Base-by-base conservation (phyloP, 306 rosid species). In the Herpetospermum pedunculosum region DNA sequence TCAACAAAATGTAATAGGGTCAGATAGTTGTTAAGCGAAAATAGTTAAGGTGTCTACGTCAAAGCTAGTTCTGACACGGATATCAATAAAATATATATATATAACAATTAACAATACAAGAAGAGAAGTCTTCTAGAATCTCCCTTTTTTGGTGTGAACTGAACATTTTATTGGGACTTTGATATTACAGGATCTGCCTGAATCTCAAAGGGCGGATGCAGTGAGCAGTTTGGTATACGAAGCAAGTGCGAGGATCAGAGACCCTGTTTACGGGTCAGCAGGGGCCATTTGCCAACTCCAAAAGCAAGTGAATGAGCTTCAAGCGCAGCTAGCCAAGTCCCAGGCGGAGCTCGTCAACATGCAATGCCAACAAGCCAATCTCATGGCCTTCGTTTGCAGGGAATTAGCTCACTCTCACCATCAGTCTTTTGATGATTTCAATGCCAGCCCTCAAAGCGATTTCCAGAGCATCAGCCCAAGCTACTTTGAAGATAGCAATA, bases 191-290 rank as follows among this genome's bases (percentile, higher is more conserved):
- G 97, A 92, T 53, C 85, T 92, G 65, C 98, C 98, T n/a, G 97
- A 92, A 71, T 49, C 81, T 52, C 96, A 92, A 57, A 87, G 98
- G 77, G 93, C 96, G 0, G 97, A 92, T 57, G 98, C 98, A 32
- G 98, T 92, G 80, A 89, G 87, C 30, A 92, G 98, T 85, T 87
- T 92, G 97, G 98, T 92, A 16, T 92, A 92, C n/a, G 98, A 92
- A 72, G 98, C 98, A 0, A 70, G 93, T 40, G 97, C 98, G 49
- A 92, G 98, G 73, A 84, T 92, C 72, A 83, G 98, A 77, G 93
- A 92, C 74, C 98, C 98, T 0, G 88, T 92, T 0, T 92, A 92
- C 10, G 98, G 98, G 0, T 82, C 89, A 71, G 97, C 98, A 3
- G 98, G 98, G 46, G 90, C 92, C 35, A 87, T 92, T 58, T 92